These are phyloP conservation scores for Ambrosia hybrid DNA, from an alignment of 140 eudicot genomes.

Conservation along the genomic window DNA sequence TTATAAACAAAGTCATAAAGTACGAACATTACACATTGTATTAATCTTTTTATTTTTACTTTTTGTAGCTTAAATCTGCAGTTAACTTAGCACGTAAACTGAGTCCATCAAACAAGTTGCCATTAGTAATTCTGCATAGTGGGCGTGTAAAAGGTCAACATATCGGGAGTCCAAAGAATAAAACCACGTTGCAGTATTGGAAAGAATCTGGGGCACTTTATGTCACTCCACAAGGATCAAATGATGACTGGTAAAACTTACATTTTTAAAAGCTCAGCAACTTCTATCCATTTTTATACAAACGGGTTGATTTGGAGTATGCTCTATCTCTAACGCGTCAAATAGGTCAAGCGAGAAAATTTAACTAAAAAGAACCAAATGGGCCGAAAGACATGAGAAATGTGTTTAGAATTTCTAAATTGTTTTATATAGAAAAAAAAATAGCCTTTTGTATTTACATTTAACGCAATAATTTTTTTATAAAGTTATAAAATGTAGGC, in stretches of 20 bases:
- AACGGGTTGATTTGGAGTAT: neutral
- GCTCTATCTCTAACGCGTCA: neutral
- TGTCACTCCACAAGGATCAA: slow-evolving; percentile 85
- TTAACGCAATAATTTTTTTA: neutral
- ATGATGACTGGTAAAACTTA: slow-evolving; percentile 85
- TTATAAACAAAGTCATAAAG: slow-evolving; percentile 4
- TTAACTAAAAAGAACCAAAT: neutral
- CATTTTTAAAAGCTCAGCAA: neutral
- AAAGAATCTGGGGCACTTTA: slow-evolving; percentile 75
- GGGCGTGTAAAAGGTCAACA: slow-evolving; percentile 62
- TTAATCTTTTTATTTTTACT: neutral
- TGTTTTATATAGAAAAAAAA: neutral
- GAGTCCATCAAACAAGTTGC: slow-evolving; percentile 70
- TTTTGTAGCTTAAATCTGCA: slow-evolving; percentile 51
- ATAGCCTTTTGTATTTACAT: neutral
- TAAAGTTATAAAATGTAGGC: neutral
- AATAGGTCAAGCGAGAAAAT: neutral
- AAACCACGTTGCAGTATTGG: slow-evolving; percentile 66
- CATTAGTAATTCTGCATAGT: slow-evolving; percentile 76
- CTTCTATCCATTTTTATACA: neutral
- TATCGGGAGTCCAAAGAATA: slow-evolving; percentile 50
- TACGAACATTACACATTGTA: neutral
- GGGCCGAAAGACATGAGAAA: neutral
- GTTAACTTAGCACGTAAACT: slow-evolving; percentile 57
- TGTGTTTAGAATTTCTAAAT: neutral